Evolutionary conservation across 139 green algal species (phyloP).

Genomic region (Chlamydomonas urium): DNA sequence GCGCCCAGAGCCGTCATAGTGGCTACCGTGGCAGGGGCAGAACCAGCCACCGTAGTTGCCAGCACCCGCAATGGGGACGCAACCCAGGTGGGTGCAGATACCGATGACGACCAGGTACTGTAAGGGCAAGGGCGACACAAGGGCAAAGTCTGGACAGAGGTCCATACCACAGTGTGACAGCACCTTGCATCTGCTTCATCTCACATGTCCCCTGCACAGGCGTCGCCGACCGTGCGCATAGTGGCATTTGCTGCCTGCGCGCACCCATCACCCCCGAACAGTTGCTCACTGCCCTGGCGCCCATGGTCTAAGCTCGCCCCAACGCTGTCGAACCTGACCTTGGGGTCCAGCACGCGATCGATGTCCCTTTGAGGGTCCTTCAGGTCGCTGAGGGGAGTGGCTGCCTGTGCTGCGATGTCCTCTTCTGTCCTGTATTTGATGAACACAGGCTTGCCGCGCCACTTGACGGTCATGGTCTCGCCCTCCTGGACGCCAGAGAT

Average conservation of each 20-base stretch:
- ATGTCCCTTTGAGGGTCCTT: conserved; percentile 86
- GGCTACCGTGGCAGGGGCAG: conserved; percentile 91
- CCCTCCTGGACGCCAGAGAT: conserved; percentile 79
- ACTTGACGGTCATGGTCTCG: conserved; percentile 96
- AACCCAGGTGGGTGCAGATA: conserved; percentile 98
- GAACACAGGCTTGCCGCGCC: conserved; percentile 99
- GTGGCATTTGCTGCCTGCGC: too few relatives aligned
- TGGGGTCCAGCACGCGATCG: conserved; percentile 73
- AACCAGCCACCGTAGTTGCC: conserved; percentile 98
- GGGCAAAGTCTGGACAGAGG: too few relatives aligned
- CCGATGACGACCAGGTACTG: conserved; percentile 98
- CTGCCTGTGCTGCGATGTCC: conserved; percentile 77
- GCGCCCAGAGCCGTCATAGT: conserved; percentile 95
- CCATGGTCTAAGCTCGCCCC: too few relatives aligned
- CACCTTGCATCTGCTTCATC: too few relatives aligned
- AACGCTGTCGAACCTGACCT: too few relatives aligned
- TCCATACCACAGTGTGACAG: too few relatives aligned
- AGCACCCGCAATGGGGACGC: conserved; percentile 94
- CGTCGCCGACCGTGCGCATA: too few relatives aligned
- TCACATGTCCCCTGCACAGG: too few relatives aligned
- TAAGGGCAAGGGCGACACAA: too few relatives aligned
- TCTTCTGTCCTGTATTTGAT: conserved; percentile 81
- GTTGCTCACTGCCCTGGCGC: too few relatives aligned
- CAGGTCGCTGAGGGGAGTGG: conserved; percentile 71
- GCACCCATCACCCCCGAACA: too few relatives aligned